phyloP scores from a whole-genome alignment of 768 basidiomycete genomes.

The Mycena belliarum region DNA sequence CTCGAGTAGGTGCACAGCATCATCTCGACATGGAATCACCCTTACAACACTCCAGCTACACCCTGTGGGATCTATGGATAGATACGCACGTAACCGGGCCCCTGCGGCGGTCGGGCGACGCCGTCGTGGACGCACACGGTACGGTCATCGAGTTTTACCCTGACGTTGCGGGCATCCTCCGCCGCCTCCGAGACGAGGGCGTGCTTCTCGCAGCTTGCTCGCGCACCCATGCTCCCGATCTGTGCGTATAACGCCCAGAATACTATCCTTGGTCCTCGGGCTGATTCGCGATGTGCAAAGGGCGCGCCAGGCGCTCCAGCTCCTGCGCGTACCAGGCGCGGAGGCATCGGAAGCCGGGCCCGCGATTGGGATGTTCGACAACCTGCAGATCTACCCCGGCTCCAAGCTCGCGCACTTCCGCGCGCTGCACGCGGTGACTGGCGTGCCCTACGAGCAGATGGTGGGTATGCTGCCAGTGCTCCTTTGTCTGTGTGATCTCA shows the following conservation, averaged over 20 bases:
- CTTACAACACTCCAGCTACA: slow-evolving; percentile 53
- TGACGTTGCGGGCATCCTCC: slow-evolving; percentile 75
- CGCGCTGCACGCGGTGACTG: slow-evolving; percentile 68
- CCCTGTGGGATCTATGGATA: slow-evolving; percentile 87
- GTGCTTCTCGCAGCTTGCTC: slow-evolving; percentile 73
- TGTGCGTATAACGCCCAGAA: slow-evolving; percentile 47
- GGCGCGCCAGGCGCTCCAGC: slow-evolving; percentile 71
- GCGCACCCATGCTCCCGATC: slow-evolving; percentile 62
- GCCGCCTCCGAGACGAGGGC: slow-evolving; percentile 48
- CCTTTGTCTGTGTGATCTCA: neutral
- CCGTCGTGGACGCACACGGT: slow-evolving; percentile 51
- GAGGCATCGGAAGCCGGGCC: slow-evolving; percentile 33
- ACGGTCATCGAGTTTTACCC: slow-evolving; percentile 65
- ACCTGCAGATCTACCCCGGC: slow-evolving; percentile 76
- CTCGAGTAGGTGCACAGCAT: slow-evolving; percentile 56
- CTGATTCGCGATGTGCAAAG: slow-evolving; percentile 37
- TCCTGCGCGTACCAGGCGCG: slow-evolving; percentile 55
- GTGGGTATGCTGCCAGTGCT: slow-evolving; percentile 39
- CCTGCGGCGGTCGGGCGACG: slow-evolving; percentile 47
- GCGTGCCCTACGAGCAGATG: slow-evolving; percentile 81
- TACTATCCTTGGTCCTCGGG: neutral
- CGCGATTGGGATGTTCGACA: slow-evolving; percentile 66
- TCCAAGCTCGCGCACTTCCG: slow-evolving; percentile 85
- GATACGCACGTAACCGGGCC: slow-evolving; percentile 75
- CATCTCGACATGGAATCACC: neutral